Evolutionary conservation across 768 basidiomycete species (phyloP).

Genomic region (Pleurotus djamor): DNA sequence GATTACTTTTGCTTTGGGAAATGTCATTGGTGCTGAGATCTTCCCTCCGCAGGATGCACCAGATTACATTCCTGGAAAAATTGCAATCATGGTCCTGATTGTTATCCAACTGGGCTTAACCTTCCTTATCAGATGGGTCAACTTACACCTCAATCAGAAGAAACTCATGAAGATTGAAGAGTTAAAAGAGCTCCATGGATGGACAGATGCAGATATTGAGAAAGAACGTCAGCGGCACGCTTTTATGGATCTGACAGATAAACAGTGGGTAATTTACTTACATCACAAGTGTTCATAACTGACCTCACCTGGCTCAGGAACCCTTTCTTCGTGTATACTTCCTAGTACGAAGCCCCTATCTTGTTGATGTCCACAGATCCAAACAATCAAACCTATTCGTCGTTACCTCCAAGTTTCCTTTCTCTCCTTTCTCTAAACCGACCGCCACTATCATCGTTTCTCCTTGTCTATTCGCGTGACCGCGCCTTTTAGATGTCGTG

Average conservation of each 20-base stretch:
- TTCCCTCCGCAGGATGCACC: conserved; percentile 64
- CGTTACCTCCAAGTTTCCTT: not conserved
- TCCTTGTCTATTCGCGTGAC: too few species aligned
- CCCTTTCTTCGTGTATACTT: conserved; percentile 57
- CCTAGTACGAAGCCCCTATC: conserved; percentile 8
- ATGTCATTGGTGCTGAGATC: conserved; percentile 62
- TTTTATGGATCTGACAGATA: conserved; percentile 63
- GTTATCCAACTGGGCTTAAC: conserved; percentile 48
- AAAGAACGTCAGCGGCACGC: conserved; percentile 58
- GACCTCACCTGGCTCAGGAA: conserved; percentile 34
- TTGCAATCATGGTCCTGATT: conserved; percentile 60
- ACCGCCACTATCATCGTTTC: not conserved
- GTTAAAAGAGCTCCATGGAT: conserved; percentile 43
- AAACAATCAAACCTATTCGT: not conserved
- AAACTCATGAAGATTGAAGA: conserved; percentile 39
- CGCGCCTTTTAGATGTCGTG: not conserved
- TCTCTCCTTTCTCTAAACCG: not conserved
- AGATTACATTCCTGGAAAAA: conserved; percentile 64
- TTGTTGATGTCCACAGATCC: not conserved
- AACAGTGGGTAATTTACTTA: conserved; percentile 39
- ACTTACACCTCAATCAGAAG: conserved; percentile 49
- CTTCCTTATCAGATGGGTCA: conserved; percentile 50
- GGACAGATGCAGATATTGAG: conserved; percentile 57
- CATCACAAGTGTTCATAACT: not conserved
- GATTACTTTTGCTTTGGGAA: conserved; percentile 52